Evolutionary conservation across 257 asterid species (phyloP), one percentile per base, ranked within the genome.

Genomic region (Solanum tarapatanum): DNA sequence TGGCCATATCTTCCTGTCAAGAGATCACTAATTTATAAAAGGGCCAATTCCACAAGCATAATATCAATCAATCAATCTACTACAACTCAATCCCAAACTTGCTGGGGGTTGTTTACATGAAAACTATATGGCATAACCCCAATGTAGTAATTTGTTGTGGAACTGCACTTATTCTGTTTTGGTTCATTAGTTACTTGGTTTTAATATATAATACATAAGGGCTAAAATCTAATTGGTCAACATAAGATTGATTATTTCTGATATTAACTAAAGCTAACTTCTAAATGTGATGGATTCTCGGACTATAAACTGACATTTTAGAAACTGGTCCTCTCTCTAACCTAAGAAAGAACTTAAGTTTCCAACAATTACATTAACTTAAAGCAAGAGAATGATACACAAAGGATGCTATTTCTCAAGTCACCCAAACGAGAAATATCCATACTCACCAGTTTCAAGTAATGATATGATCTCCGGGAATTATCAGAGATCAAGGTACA

Each of bases 1-100:
- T 70, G 73, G 68, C 87, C 92, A 89, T 90, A 43, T 32, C 83
- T 45, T 45, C 90, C 91, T 87, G 91, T 72, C 87, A 84, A 23
- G 16, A 86, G 33, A 85, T 32, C 82, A 72, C 39, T 60, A 35
- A 45, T 21, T 43, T 14, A 30, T n/a, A 45, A 4, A 85, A 39
- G 19, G 14, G 51, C 36, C n/a, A 33, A 69, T 41, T 43, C 33
- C 70, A 70, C 21, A 73, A 60, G 16, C 82, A 26, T 39, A 26
- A 82, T 2, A 70, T 30, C 68, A 85, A 17, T 48, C 41, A 17
- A 19, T 16, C 69, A 80, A 80, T 45, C 66, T 7, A 80, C 66
- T 80, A 28, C 68, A 45, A 28, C 69, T 80, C 68, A 39, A 6
- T 76, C 60, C 60, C 84, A 79, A 41, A 26, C 36, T 16, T 41